phyloP scores from a whole-genome alignment of 2,329 filamentous ascomycete species.

The Aspergillus alliaceus region DNA sequence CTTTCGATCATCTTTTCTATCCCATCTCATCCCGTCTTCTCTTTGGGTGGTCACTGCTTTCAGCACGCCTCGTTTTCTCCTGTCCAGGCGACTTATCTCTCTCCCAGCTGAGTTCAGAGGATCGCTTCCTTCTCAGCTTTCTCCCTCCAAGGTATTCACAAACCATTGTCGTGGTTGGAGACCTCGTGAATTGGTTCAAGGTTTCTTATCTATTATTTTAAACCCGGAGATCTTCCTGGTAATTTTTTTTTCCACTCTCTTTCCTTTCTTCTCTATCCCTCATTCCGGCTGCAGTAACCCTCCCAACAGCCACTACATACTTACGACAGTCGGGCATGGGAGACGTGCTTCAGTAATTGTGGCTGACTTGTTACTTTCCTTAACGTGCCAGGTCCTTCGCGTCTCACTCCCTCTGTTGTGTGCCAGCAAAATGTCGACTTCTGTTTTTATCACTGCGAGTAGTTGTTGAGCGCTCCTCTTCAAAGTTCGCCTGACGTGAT shows the following conservation, averaged over 20 bases:
- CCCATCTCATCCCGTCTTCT: constrained; percentile 7
- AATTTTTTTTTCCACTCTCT: constrained; percentile 3
- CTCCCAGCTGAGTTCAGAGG: constrained; percentile 7
- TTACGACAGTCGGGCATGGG: not conserved
- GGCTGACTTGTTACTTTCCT: constrained; percentile 8
- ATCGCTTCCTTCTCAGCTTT: constrained; percentile 6
- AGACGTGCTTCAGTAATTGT: not conserved
- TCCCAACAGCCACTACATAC: not conserved
- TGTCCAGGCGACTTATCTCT: constrained; percentile 24
- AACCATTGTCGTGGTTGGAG: constrained; percentile 13
- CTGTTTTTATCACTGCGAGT: constrained; percentile 24
- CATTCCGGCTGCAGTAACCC: not conserved
- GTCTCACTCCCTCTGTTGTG: constrained; percentile 17
- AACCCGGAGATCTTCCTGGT: not conserved
- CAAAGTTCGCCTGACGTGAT: constrained; percentile 35
- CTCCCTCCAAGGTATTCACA: constrained; percentile 6
- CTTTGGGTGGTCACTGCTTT: constrained; percentile 14
- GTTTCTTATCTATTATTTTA: not conserved
- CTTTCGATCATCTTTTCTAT: constrained; percentile 17
- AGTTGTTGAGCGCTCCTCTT: constrained; percentile 36
- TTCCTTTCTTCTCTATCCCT: constrained; percentile 9
- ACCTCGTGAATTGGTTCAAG: constrained; percentile 9
- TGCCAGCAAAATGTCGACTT: constrained; percentile 36
- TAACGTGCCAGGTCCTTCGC: constrained; percentile 24
- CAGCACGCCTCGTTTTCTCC: constrained; percentile 19